These are phyloP conservation scores for Ramaria sp. DNA, from an alignment of 768 basidiomycete genomes.

Conservation along the genomic window DNA sequence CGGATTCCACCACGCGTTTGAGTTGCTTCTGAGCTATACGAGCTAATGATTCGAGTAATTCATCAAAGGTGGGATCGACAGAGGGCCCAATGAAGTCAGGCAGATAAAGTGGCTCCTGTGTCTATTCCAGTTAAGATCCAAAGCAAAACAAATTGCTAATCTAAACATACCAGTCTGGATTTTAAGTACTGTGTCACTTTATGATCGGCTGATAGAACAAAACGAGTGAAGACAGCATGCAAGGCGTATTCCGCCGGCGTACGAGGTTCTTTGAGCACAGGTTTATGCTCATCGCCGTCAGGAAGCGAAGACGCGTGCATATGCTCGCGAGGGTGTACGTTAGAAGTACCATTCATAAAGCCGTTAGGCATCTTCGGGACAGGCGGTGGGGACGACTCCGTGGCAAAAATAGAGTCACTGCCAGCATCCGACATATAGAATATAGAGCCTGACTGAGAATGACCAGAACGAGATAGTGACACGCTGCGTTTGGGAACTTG, in stretches of 20 bases:
- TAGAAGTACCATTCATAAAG: constrained; percentile 29
- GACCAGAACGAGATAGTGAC: constrained; percentile 55
- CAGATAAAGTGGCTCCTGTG: constrained; percentile 50
- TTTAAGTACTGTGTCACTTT: constrained; percentile 72
- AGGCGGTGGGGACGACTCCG: constrained; percentile 55
- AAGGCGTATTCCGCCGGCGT: constrained; percentile 84
- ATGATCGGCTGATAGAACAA: constrained; percentile 66
- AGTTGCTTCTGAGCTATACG: constrained; percentile 79
- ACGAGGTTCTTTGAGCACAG: constrained; percentile 57
- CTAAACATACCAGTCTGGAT: constrained; percentile 46
- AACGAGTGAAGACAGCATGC: constrained; percentile 80
- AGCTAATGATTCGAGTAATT: constrained; percentile 73
- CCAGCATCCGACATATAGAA: constrained; percentile 62
- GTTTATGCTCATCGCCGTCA: constrained; percentile 46
- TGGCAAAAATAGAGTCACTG: constrained; percentile 50
- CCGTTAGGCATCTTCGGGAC: constrained; percentile 67
- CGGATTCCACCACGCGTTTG: constrained; percentile 74
- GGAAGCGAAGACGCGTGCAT: constrained; percentile 25
- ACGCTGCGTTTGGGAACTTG: constrained; percentile 37
- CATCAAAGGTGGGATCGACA: constrained; percentile 72
- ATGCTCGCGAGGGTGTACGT: constrained; percentile 22
- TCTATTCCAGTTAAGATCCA: constrained; percentile 28
- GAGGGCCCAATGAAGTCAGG: constrained; percentile 57
- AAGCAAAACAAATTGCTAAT: neutral
- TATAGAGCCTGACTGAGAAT: constrained; percentile 67